phyloP scores from a whole-genome alignment of 1,284 basidiomycete genomes.

The Porogramme epimiltina region DNA sequence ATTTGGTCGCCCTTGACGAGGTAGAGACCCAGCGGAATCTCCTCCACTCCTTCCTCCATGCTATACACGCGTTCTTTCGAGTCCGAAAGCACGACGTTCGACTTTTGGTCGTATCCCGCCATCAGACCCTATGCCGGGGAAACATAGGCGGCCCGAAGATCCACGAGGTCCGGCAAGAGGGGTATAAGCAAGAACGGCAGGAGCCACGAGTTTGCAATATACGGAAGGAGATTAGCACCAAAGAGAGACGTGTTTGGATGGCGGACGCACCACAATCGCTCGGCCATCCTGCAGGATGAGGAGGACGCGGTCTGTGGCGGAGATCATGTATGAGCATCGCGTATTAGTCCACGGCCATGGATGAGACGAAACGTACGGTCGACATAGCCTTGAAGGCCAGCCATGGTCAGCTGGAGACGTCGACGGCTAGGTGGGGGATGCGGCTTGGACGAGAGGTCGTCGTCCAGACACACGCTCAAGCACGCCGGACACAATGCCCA shows the following conservation, averaged over 20 bases:
- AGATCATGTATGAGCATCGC: not conserved
- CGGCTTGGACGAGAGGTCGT: not conserved
- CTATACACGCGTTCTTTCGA: slow-evolving; percentile 91
- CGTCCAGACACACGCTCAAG: not conserved
- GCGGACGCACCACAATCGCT: slow-evolving; percentile 73
- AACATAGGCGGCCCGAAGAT: too few species aligned
- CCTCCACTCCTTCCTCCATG: slow-evolving; percentile 89
- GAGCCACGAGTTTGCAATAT: too few species aligned
- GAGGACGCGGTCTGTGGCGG: slow-evolving; percentile 71
- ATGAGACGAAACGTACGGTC: slow-evolving; percentile 55
- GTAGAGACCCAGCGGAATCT: slow-evolving; percentile 94
- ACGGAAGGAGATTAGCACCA: too few species aligned
- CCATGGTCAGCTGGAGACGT: slow-evolving; percentile 47
- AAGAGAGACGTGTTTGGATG: not conserved
- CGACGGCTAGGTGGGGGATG: slow-evolving; percentile 5
- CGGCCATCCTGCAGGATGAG: slow-evolving; percentile 91
- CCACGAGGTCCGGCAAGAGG: slow-evolving; percentile 2
- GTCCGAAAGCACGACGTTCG: slow-evolving; percentile 90
- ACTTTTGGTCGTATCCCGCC: slow-evolving; percentile 90
- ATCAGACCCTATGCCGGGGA: slow-evolving; percentile 68
- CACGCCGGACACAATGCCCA: not conserved
- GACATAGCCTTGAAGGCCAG: slow-evolving; percentile 84
- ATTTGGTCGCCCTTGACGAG: slow-evolving; percentile 98
- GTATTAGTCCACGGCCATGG: not conserved
- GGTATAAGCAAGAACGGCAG: too few species aligned